phyloP scores from a whole-genome alignment of 2,329 filamentous ascomycete species.

The Calonectria hongkongensis region DNA sequence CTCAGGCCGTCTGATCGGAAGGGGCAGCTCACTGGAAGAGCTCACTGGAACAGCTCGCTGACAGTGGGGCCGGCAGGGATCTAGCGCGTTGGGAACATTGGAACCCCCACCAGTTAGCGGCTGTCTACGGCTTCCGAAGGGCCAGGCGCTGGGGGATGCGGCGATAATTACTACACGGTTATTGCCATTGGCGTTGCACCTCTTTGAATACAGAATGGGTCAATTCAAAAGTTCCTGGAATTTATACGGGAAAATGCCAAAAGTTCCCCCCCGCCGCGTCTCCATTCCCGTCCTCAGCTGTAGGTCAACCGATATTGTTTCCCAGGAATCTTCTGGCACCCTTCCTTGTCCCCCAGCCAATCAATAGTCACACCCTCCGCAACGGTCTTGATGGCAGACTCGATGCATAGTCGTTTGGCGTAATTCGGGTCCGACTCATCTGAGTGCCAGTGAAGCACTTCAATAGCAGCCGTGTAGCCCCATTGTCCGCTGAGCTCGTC shows the following conservation, averaged over 20 bases:
- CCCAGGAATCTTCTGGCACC: not conserved
- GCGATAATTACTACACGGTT: slow-evolving; percentile 15
- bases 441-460: not conserved
- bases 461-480: slow-evolving; percentile 24
- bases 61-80: slow-evolving; percentile 38
- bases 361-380: not conserved
- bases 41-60: not conserved
- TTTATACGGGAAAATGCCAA: not conserved
- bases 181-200: slow-evolving; percentile 1
- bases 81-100: slow-evolving; percentile 31
- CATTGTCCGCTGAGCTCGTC: slow-evolving; percentile 15
- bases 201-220: not conserved
- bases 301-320: not conserved
- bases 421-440: not conserved
- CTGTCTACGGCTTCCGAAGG: slow-evolving; percentile 51
- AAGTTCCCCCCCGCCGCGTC: not conserved
- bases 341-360: not conserved
- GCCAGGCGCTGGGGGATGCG: not conserved
- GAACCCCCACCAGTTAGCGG: slow-evolving; percentile 41
- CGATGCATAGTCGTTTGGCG: slow-evolving; percentile 1
- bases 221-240: not conserved
- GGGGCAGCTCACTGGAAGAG: slow-evolving; percentile 33
- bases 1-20: slow-evolving; percentile 39
- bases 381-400: slow-evolving; percentile 7
- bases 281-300: not conserved